These are phyloP conservation scores for Nigrograna mackinnonii DNA, from an alignment of 2,329 filamentous ascomycete species.

Conservation along the genomic window DNA sequence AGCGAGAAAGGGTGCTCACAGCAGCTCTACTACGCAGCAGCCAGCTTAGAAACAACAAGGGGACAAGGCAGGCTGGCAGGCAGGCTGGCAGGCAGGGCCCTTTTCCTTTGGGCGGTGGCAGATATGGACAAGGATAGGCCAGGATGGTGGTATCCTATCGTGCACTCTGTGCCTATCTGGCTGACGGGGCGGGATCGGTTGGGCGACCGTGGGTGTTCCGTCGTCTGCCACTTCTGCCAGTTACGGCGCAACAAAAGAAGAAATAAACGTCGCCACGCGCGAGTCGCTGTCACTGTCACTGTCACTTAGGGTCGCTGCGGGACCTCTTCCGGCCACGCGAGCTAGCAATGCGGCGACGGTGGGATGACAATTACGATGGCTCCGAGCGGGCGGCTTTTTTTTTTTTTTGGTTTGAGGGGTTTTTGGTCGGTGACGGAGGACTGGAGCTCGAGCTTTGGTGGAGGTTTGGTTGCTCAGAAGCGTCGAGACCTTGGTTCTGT, in stretches of 20 bases:
- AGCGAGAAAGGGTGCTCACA: too few relatives aligned
- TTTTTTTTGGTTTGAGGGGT: too few relatives aligned
- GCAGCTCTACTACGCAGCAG: too few relatives aligned
- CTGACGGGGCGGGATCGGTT: slow-evolving; percentile 9
- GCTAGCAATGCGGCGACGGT: too few relatives aligned
- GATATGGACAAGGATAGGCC: slow-evolving; percentile 15
- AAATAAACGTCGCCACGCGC: slow-evolving; percentile 16
- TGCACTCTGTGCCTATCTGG: too few relatives aligned
- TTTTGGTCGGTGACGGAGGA: too few relatives aligned
- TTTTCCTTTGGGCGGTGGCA: slow-evolving; percentile 2
- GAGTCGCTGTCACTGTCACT: slow-evolving; percentile 7
- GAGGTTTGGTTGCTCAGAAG: not conserved
- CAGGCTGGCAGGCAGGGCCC: not conserved
- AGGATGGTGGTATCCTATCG: not conserved
- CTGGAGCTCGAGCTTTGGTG: too few relatives aligned
- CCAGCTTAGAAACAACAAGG: too few relatives aligned
- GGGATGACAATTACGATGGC: too few relatives aligned
- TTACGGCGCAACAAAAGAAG: slow-evolving; percentile 11
- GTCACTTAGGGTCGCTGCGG: not conserved
- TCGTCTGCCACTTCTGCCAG: too few relatives aligned
- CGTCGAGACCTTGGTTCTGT: not conserved
- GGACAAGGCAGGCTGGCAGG: not conserved
- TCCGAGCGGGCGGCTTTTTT: too few relatives aligned
- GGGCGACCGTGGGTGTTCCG: slow-evolving; percentile 9
- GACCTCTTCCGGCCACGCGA: not conserved